Conservation (phyloP, 306 rosid species). For the Rubus idaeus region DNA sequence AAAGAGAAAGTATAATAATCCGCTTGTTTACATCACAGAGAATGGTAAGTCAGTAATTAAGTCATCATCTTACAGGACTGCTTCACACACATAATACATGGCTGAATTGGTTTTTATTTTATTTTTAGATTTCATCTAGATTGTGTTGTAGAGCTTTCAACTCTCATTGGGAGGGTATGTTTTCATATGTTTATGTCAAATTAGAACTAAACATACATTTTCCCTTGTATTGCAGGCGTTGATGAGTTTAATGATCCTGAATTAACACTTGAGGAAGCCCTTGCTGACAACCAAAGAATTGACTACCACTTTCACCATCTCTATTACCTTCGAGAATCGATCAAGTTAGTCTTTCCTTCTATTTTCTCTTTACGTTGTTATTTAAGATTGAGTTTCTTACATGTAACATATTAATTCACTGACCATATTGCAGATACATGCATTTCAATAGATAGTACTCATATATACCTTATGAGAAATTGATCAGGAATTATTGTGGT, state of each 20-base stretch:
- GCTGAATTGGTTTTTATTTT: not conserved
- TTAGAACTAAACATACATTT: not conserved
- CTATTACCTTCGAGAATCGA: conserved; percentile 33
- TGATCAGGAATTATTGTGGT: not conserved
- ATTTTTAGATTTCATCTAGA: not conserved
- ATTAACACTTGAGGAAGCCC: conserved; percentile 25
- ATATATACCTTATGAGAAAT: too few relatives aligned
- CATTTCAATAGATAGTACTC: too few relatives aligned
- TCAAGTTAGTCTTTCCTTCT: conserved; percentile 26
- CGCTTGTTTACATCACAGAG: conserved; percentile 45
- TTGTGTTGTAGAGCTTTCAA: not conserved
- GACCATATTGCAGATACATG: too few relatives aligned
- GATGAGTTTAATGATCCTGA: conserved; percentile 38
- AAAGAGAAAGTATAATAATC: conserved; percentile 24
- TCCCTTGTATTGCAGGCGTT: conserved; percentile 31
- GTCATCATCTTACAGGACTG: not conserved
- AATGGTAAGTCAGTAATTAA: conserved; percentile 9
- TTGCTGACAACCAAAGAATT: conserved; percentile 36
- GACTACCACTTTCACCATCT: conserved; percentile 43
- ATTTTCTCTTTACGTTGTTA: not conserved
- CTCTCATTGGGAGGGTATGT: not conserved
- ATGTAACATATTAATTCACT: not conserved
- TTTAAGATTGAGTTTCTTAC: too few relatives aligned
- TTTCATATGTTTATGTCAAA: not conserved
- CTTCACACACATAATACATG: not conserved